Evolutionary conservation across 768 basidiomycete species (phyloP).

Genomic region (Podaxis sp.): DNA sequence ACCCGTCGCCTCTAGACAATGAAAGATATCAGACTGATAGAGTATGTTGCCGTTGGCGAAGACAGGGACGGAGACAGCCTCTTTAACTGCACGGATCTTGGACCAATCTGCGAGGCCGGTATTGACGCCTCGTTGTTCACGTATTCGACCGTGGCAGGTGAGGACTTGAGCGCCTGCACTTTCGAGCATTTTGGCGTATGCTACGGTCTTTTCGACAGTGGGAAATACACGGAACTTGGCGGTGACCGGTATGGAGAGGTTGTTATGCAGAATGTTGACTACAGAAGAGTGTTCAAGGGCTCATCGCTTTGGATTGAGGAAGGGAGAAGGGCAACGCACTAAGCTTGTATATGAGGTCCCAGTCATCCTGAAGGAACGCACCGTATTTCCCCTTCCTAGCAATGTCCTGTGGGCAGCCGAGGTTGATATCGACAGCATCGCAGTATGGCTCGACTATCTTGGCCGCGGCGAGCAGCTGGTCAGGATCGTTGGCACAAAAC

Average conservation of each 20-base stretch:
- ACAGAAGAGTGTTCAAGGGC: not conserved
- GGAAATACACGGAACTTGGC: conserved; percentile 95
- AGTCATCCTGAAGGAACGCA: conserved; percentile 90
- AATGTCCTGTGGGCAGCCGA: conserved; percentile 95
- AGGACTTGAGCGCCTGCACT: conserved; percentile 92
- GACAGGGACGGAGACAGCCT: conserved; percentile 87
- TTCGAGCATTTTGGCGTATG: conserved; percentile 95
- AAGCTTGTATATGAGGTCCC: conserved; percentile 80
- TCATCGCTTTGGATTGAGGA: not conserved
- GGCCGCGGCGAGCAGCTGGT: conserved; percentile 74
- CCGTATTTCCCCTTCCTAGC: conserved; percentile 86
- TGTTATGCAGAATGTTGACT: conserved; percentile 85
- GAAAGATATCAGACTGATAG: conserved; percentile 75
- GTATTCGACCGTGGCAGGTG: conserved; percentile 86
- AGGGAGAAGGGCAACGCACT: conserved; percentile 39
- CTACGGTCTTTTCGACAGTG: conserved; percentile 80
- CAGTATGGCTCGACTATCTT: conserved; percentile 71
- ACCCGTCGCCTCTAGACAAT: conserved; percentile 79
- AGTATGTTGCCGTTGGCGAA: conserved; percentile 97
- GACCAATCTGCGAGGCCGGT: conserved; percentile 84
- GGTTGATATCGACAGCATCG: conserved; percentile 93
- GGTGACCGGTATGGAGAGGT: conserved; percentile 88
- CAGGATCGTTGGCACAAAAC: conserved; percentile 90
- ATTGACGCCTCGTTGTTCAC: conserved; percentile 89
- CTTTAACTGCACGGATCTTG: conserved; percentile 87